Base-by-base conservation (phyloP, 352 stramenopile genomes). In the Globisporangium perplexum region DNA sequence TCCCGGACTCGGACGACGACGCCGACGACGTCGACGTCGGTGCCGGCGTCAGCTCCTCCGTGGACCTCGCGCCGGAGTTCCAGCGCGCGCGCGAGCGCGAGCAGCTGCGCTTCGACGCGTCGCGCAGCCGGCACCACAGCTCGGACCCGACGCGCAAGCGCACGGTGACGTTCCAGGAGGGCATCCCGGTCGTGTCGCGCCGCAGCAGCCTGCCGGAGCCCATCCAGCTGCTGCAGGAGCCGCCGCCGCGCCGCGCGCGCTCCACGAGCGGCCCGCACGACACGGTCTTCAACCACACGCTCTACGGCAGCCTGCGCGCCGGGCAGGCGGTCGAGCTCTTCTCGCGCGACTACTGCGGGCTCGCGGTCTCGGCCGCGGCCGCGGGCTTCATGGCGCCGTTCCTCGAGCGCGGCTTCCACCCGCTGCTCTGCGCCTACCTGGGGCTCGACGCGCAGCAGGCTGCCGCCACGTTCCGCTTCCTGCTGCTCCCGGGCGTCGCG, bases 341-440 rank as follows among this genome's bases (percentile, higher is more conserved):
- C 55, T 83, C 75, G 17, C 60, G 67, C 35, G 71, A 85, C 1
- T 91, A 78, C 44, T 80, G 69, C 22, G 81, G 81, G 2, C 57
- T 91, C 5, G 71, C 71, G 5, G 74, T 87, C 55, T 87, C 77
- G 0, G 77, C 74, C 0, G 72, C 63, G 2, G 76, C 72, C 1
- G 61, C 68, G 4, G 81, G 77, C 6, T 91, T 91, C 51, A 80
- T 89, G 68, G 39, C 70, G n/a, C 68, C 76, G 20, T 88, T 89
- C 52, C 67, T 88, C 22, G 56, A 71, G 4, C 45, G 72, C n/a
- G 73, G 72, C 20, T 88, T 89, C 55, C 66, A 86, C 47, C 81
- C 81, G 39, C 60, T 91, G 18, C 44, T 91, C 10, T 70, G 61
- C 15, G 72, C 80, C 7, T 88, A 89, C 31, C 50, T 91, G 24